A percentile compares a stretch with the other conserved stretches of the same genome.
These are phyloP conservation scores for Paecilomyces niveus DNA, from an alignment of 2,329 filamentous ascomycete species.

Conservation along the genomic window DNA sequence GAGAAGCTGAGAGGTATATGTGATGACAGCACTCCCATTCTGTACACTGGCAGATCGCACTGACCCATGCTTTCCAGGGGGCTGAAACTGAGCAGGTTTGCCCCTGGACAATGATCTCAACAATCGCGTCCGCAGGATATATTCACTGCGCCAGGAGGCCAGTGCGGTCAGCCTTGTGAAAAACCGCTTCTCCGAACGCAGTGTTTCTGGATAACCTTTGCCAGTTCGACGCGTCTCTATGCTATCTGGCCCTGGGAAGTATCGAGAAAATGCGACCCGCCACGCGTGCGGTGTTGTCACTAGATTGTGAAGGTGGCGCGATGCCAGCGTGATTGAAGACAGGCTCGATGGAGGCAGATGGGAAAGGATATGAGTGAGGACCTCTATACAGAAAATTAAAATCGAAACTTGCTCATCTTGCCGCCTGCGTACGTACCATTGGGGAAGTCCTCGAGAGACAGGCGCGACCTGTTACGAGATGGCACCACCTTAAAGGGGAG, in stretches of 20 bases:
- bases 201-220: constrained; percentile 44
- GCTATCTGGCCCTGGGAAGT: constrained; percentile 70
- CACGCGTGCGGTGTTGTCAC: constrained; percentile 90
- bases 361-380: constrained; percentile 83
- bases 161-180: constrained; percentile 76
- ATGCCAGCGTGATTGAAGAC: constrained; percentile 75
- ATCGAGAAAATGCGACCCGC: constrained; percentile 85
- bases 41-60: constrained; percentile 51
- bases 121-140: constrained; percentile 78
- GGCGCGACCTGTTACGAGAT: constrained; percentile 35
- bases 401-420: constrained; percentile 3
- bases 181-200: constrained; percentile 66
- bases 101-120: constrained; percentile 74
- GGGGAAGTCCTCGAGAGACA: constrained; percentile 57
- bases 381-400: constrained; percentile 52
- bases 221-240: constrained; percentile 38
- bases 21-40: constrained; percentile 66
- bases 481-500: constrained; percentile 47
- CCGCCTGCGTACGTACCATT: constrained; percentile 57
- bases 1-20: constrained; percentile 77
- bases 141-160: constrained; percentile 95
- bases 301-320: constrained; percentile 75
- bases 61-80: constrained; percentile 46
- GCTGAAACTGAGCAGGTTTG: constrained; percentile 57
- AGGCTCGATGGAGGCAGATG: constrained; percentile 82